These are phyloP conservation scores for Nectriaceae sp. DNA, from an alignment of 2,329 filamentous ascomycete species.

Conservation along the genomic window DNA sequence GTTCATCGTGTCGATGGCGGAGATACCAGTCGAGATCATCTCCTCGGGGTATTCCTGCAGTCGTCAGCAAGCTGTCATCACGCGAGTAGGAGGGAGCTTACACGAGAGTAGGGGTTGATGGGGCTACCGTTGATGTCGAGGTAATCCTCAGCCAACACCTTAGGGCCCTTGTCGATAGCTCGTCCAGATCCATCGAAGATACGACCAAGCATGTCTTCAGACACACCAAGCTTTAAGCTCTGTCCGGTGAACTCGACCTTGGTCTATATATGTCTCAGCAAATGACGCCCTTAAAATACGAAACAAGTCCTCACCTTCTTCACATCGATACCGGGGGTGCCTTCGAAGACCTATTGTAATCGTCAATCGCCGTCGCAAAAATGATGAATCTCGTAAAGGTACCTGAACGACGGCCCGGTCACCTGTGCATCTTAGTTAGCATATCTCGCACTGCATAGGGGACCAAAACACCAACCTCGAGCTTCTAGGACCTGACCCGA, in stretches of 20 bases:
- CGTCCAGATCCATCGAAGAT: slow-evolving; percentile 98
- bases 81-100: slow-evolving; percentile 44
- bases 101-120: slow-evolving; percentile 97
- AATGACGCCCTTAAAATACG: slow-evolving; percentile 3
- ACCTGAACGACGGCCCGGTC: slow-evolving; percentile 95
- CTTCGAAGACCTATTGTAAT: slow-evolving; percentile 81
- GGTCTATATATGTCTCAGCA: slow-evolving; percentile 59
- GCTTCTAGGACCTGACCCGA: slow-evolving; percentile 97
- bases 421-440: slow-evolving; percentile 53
- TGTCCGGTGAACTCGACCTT: slow-evolving; percentile 97
- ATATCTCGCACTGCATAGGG: slow-evolving; percentile 14
- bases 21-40: slow-evolving; percentile 99
- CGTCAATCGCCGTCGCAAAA: slow-evolving; percentile 24
- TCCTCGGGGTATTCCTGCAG: slow-evolving; percentile 93
- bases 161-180: slow-evolving; percentile 98
- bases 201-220: slow-evolving; percentile 98
- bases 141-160: slow-evolving; percentile 96
- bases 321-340: slow-evolving; percentile 95
- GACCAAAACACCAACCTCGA: slow-evolving; percentile 65
- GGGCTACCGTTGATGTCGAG: slow-evolving; percentile 98
- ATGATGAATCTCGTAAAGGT: slow-evolving; percentile 33
- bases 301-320: slow-evolving; percentile 73
- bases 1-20: slow-evolving; percentile 98
- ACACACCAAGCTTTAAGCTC: slow-evolving; percentile 97
- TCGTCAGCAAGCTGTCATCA: slow-evolving; percentile 17